Conservation (phyloP, 1,139 yeast species). For the Cylindricascospora bacillispora region DNA sequence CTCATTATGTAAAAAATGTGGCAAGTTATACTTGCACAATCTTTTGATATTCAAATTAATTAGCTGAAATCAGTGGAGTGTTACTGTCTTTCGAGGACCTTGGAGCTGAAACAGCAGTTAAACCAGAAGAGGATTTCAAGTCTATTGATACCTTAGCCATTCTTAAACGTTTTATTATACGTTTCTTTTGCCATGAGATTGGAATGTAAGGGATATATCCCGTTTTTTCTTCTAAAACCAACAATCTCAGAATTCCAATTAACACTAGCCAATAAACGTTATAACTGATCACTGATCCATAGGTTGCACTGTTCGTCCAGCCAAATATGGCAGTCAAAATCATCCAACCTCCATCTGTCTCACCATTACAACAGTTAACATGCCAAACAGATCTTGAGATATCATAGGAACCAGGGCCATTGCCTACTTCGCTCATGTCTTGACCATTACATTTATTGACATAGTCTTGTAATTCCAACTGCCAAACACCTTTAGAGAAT, state of each 20-base stretch:
- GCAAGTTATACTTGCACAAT: too few species aligned
- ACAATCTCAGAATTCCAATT: conserved; percentile 37
- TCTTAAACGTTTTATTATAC: conserved; percentile 37
- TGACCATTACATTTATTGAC: conserved; percentile 62
- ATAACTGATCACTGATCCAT: conserved; percentile 78
- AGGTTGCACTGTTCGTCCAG: conserved; percentile 93
- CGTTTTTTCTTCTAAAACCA: conserved; percentile 47
- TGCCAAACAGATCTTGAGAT: conserved; percentile 78
- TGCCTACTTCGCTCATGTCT: conserved; percentile 80
- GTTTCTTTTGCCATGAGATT: conserved; percentile 42
- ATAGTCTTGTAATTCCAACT: conserved; percentile 59
- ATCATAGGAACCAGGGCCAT: conserved; percentile 92
- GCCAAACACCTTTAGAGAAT: conserved; percentile 86
- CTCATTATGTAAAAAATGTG: too few species aligned
- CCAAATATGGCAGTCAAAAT: conserved; percentile 83
- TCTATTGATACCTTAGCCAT: conserved; percentile 20
- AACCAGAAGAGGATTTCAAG: conserved; percentile 6
- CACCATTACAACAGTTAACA: conserved; percentile 92
- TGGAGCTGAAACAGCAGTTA: conserved; percentile 3
- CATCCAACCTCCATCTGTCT: conserved; percentile 88
- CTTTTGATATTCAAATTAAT: too few species aligned
- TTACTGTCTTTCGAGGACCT: conserved; percentile 22
- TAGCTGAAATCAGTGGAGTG: conserved; percentile 20
- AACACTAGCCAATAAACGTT: conserved; percentile 63
- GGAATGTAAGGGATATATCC: conserved; percentile 54